Conservation (phyloP, 176 grass and related monocot genomes). For the Lolium multiflorum region DNA sequence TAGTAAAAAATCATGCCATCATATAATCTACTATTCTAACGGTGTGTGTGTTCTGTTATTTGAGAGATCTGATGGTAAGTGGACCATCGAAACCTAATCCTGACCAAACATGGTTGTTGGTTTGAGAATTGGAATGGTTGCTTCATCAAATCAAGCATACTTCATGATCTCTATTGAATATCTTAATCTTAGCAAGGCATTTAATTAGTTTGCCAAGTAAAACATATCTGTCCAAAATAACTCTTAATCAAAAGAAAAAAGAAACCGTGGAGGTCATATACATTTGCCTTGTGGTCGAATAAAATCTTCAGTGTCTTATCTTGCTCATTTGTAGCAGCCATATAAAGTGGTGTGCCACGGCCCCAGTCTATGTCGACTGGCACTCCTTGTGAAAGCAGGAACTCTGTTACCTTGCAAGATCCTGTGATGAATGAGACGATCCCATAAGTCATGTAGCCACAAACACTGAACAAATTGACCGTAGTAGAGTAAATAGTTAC, state of each 20-base stretch:
- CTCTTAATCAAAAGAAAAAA: background rate
- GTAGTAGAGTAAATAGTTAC: background rate
- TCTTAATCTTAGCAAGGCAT: background rate
- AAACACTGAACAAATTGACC: background rate
- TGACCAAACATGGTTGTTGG: background rate
- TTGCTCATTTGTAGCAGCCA: conserved; percentile 20
- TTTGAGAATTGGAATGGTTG: background rate
- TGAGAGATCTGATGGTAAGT: background rate
- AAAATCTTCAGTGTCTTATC: conserved; percentile 47
- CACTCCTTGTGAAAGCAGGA: conserved; percentile 37
- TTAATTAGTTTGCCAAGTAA: background rate
- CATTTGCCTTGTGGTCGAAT: conserved; percentile 46
- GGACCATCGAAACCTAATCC: background rate
- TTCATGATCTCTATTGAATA: background rate
- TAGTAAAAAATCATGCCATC: background rate
- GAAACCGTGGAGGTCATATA: background rate
- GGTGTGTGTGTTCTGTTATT: background rate
- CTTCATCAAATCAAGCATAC: background rate
- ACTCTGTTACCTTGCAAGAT: conserved; percentile 38
- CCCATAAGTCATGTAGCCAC: background rate
- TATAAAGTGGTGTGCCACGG: conserved; percentile 33
- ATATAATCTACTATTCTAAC: background rate
- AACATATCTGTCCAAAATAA: background rate
- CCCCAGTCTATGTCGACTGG: conserved; percentile 43
- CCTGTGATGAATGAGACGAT: conserved; percentile 23